phyloP scores from a whole-genome alignment of 2,329 filamentous ascomycete genomes.

The Shiraia bambusicola region DNA sequence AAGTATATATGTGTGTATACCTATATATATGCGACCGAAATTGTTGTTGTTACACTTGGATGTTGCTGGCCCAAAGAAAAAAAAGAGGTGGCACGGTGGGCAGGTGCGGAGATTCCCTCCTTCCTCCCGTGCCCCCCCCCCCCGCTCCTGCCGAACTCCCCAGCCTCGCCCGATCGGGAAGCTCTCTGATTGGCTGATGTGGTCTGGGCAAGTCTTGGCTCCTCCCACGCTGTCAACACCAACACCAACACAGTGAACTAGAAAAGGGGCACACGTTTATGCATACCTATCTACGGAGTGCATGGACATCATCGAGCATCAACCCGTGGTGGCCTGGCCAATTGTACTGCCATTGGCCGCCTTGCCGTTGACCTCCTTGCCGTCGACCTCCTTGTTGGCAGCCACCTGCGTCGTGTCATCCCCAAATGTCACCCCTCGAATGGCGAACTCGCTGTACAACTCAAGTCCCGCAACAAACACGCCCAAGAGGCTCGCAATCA shows the following conservation, averaged over 20 bases:
- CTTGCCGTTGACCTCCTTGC: conserved; percentile 1
- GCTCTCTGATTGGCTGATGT: too few relatives aligned
- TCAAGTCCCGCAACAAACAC: conserved; percentile 90
- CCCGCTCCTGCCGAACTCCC: background rate
- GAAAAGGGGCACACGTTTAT: too few relatives aligned
- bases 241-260: too few relatives aligned
- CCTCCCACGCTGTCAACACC: too few relatives aligned
- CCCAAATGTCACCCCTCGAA: conserved; percentile 73
- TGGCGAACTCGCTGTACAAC: conserved; percentile 78
- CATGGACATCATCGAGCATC: background rate
- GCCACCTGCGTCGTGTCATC: conserved; percentile 18
- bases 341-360: too few relatives aligned
- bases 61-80: background rate
- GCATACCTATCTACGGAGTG: too few relatives aligned
- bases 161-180: too few relatives aligned
- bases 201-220: too few relatives aligned
- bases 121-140: background rate
- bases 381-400: conserved; percentile 6
- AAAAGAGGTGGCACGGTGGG: background rate
- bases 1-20: background rate
- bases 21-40: background rate
- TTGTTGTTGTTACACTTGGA: conserved; percentile 1
- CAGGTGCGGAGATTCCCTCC: background rate
- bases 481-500: conserved; percentile 84
- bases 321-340: background rate